Evolutionary conservation across 2,329 filamentous ascomycete species (phyloP), one percentile per base, ranked within the genome.

Genomic region (Aspergillus sp.): DNA sequence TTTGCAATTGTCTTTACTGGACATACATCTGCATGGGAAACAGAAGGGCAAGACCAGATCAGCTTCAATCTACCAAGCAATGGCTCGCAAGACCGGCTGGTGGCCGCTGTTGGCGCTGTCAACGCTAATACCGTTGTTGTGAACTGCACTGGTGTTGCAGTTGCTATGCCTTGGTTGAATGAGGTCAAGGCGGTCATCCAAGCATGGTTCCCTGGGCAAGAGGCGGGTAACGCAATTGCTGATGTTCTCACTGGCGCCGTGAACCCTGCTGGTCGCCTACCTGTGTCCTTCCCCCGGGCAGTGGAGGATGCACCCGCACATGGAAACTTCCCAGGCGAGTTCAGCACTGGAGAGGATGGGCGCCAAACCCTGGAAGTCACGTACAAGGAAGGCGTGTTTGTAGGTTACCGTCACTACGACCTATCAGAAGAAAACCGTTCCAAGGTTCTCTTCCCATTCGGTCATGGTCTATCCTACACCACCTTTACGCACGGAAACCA

Each of bases 401-500:
- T 91, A 54, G 89, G 89, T 2, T 91, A 92, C 73, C 77, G 85
- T 17, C 86, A 89, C 73, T 91, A 89, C 71, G 88, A 92, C 66
- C 54, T 37, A 3, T 47, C 48, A 3, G 54, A 52, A 30, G 83
- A 83, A 19, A 75, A 79, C 12, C 78, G 79, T 24, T 80, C 87
- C 50, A 74, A 79, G 5, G 86, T 86, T 0, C 78, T 89, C 0
- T 91, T 90, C 73, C 80, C 87, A 27, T 91, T 91, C 63, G 89
- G 89, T 11, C 87, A 90, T 69, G 89, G 89, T 1, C 79, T 91
- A 7, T 89, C 86, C 0, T 92, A 91, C 71, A 90, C 88, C 0
- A 82, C 76, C 0, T 91, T 91, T 69, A 79, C 82, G 47, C 51
- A 59, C 5, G 34, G 20, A 9, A 54, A 55, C 22, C 52, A 48